A percentile compares a stretch with the other conserved stretches of the same genome.
phyloP scores from a whole-genome alignment of 202 grass and related monocot species.

The Digitaria exilis region DNA sequence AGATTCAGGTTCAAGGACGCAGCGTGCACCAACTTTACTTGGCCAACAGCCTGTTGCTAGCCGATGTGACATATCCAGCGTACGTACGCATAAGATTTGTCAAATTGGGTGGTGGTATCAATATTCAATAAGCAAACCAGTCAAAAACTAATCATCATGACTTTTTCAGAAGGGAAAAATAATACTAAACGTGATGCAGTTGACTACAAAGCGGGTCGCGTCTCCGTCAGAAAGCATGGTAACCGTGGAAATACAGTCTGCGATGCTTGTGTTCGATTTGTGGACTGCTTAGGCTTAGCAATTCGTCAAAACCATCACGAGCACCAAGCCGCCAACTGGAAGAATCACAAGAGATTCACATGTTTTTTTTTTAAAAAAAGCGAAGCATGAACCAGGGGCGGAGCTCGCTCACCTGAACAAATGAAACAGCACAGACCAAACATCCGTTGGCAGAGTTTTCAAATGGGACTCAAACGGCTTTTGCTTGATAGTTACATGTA shows the following conservation, averaged over 20 bases:
- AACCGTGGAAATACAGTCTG: neutral
- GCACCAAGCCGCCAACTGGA: neutral
- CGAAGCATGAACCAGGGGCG: too few species aligned
- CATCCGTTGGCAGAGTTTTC: too few species aligned
- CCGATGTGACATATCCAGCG: neutral
- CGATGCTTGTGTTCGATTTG: slow-evolving; percentile 13
- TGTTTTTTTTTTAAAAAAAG: too few species aligned
- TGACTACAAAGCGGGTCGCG: neutral
- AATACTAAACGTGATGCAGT: neutral
- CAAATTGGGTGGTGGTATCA: neutral
- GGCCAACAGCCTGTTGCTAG: neutral
- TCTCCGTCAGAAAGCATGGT: slow-evolving; percentile 1
- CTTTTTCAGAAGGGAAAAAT: neutral
- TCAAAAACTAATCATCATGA: neutral
- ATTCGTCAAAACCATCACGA: too few species aligned
- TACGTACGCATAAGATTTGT: neutral
- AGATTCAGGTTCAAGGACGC: neutral
- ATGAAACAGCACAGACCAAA: too few species aligned
- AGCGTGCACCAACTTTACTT: neutral
- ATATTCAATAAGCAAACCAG: neutral
- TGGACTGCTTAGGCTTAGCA: neutral
- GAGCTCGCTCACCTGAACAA: too few species aligned
- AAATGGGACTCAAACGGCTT: neutral
- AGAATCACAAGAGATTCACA: neutral
- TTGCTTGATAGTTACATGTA: neutral